Evolutionary conservation across 2,329 filamentous ascomycete genomes (phyloP).

Genomic region (Fusarium oxysporum): DNA sequence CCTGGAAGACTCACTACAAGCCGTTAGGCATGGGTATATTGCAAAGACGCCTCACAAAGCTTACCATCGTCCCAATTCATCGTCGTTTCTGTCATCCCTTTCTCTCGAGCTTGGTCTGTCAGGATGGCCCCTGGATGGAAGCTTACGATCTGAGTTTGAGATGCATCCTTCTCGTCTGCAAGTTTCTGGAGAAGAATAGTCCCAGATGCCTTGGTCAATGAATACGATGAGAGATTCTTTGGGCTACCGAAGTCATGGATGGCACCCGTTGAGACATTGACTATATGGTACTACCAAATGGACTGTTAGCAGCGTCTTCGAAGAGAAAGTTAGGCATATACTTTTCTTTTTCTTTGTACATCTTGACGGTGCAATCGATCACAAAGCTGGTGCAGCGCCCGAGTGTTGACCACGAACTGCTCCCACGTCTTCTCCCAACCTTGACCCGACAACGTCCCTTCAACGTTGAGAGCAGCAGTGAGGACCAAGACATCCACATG

Average conservation of each 20-base stretch:
- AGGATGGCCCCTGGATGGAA: neutral
- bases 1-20: neutral
- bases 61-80: conserved; percentile 1
- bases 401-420: neutral
- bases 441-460: neutral
- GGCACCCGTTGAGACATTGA: neutral
- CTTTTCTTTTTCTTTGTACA: neutral
- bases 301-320: too few relatives aligned
- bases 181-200: neutral
- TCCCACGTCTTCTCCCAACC: conserved; percentile 6
- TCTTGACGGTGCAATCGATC: neutral
- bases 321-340: too few relatives aligned
- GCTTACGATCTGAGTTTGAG: neutral
- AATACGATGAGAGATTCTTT: neutral
- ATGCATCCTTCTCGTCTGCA: neutral
- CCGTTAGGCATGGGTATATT: neutral
- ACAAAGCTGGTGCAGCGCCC: neutral
- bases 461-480: neutral
- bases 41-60: neutral
- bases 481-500: neutral
- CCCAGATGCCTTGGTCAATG: neutral
- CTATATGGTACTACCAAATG: neutral
- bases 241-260: neutral
- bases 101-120: neutral
- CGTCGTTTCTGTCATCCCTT: neutral